Evolutionary conservation across 2,329 filamentous ascomycete species (phyloP).

Genomic region (Diaporthe citriasiana): DNA sequence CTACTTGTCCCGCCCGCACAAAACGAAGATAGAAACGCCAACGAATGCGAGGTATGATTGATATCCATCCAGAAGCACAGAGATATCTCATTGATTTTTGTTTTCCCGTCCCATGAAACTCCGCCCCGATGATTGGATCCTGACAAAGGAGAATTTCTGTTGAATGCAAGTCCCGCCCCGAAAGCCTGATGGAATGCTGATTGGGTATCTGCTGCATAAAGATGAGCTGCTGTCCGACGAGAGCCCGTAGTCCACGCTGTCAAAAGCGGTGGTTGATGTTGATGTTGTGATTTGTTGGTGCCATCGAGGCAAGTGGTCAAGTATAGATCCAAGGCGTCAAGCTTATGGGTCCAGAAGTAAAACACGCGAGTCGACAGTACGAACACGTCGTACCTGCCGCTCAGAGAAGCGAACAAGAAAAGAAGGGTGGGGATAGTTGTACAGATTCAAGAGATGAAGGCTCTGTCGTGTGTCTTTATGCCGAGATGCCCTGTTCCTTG

Average conservation of each 20-base stretch:
- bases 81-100: slow-evolving; percentile 35
- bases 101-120: slow-evolving; percentile 38
- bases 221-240: slow-evolving; percentile 34
- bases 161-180: slow-evolving; percentile 22
- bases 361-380: slow-evolving; percentile 24
- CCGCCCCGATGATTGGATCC: slow-evolving; percentile 32
- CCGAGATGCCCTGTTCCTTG: slow-evolving; percentile 42
- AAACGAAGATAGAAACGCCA: slow-evolving; percentile 36
- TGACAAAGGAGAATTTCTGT: slow-evolving; percentile 35
- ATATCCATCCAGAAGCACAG: slow-evolving; percentile 38
- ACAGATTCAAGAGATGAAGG: slow-evolving; percentile 5
- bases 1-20: slow-evolving; percentile 7
- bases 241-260: slow-evolving; percentile 21
- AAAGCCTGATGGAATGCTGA: slow-evolving; percentile 36
- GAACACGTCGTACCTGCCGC: slow-evolving; percentile 30
- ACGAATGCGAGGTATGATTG: slow-evolving; percentile 42
- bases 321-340: slow-evolving; percentile 36
- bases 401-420: slow-evolving; percentile 25
- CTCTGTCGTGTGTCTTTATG: slow-evolving; percentile 18
- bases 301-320: slow-evolving; percentile 32
- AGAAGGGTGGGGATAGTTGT: slow-evolving; percentile 5
- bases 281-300: neutral
- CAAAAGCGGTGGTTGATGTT: neutral
- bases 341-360: slow-evolving; percentile 23
- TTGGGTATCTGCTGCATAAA: slow-evolving; percentile 42